Base-by-base conservation (phyloP, 345 rosid species). In the Garcia nutans region DNA sequence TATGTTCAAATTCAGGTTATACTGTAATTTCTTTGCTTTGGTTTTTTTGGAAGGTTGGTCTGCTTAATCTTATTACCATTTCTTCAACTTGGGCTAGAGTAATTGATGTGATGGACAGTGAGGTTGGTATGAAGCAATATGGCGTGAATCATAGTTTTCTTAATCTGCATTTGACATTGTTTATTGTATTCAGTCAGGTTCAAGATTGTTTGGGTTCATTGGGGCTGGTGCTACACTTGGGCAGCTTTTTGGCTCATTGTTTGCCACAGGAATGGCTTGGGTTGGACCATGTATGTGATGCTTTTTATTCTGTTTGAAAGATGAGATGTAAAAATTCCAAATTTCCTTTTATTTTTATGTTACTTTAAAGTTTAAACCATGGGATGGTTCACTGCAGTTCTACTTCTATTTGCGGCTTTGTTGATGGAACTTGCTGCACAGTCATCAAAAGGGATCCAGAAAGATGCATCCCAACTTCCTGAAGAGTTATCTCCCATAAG, bases 171-270 rank as follows among this genome's bases (percentile, higher is more conserved):
- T 84, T 82, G 73, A 85, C 72, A 71, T 82, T 49, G 55, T 71
- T 78, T 54, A n/a, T 58, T 74, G 69, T 73, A 58, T 91, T 71
- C 95, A 92, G 98, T 92, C 98, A 89, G 98, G 98, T 82, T 91
- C 97, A 65, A 88, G 98, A 88, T 88, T 92, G 86, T 94, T 94
- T 54, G 98, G 97, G 73, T 91, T 94, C 89, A 87, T 92, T 71
- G 98, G 98, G 79, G 98, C 97, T 65, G 98, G 97, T 74, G 98
- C 98, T 67, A 94, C 98, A 19, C 89, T 94, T 58, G 98, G 98
- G 20, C 97, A 94, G 91, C 97, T 94, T 79, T 89, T 90, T 85
- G 98, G 98, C 45, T 94, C 97, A 2, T 85, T 94, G 71, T 91
- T 91, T 87, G 98, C 97, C 45, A 83, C 97, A 31, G 85, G 79